phyloP scores from a whole-genome alignment of 2,329 filamentous ascomycete genomes.

The Macrophomina tecta region DNA sequence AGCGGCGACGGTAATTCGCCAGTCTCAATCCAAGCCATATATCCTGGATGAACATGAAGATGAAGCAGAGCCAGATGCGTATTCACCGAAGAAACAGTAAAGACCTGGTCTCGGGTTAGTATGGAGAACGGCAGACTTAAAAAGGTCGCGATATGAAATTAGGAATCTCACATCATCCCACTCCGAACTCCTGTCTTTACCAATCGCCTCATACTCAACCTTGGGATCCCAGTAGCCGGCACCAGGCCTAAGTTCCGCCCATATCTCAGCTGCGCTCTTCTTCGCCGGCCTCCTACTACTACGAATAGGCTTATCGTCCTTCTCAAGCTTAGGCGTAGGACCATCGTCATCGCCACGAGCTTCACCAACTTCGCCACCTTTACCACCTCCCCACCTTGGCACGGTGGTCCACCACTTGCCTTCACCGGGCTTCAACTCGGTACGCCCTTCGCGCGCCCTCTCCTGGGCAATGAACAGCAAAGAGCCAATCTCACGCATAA shows the following conservation, averaged over 20 bases:
- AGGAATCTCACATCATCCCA: slow-evolving; percentile 60
- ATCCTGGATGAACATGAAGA: slow-evolving; percentile 62
- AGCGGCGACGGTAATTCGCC: slow-evolving; percentile 38
- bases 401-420: slow-evolving; percentile 66
- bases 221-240: slow-evolving; percentile 62
- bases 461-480: slow-evolving; percentile 66
- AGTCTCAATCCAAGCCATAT: slow-evolving; percentile 60
- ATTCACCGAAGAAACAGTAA: slow-evolving; percentile 67
- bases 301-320: slow-evolving; percentile 44
- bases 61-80: slow-evolving; percentile 67
- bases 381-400: slow-evolving; percentile 63
- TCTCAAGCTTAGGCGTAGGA: slow-evolving; percentile 34
- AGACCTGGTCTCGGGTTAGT: slow-evolving; percentile 53
- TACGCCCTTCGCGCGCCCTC: slow-evolving; percentile 60
- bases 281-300: slow-evolving; percentile 36
- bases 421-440: slow-evolving; percentile 58
- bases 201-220: slow-evolving; percentile 62
- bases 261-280: slow-evolving; percentile 56
- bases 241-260: slow-evolving; percentile 59
- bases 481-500: slow-evolving; percentile 63
- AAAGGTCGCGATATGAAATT: not conserved
- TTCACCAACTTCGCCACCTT: slow-evolving; percentile 52
- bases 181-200: slow-evolving; percentile 53
- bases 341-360: slow-evolving; percentile 35
- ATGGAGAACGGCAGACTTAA: slow-evolving; percentile 18